Evolutionary conservation across 2,329 filamentous ascomycete genomes (phyloP), one percentile per base, ranked within the genome.

Genomic region (Parastagonospora avenae): DNA sequence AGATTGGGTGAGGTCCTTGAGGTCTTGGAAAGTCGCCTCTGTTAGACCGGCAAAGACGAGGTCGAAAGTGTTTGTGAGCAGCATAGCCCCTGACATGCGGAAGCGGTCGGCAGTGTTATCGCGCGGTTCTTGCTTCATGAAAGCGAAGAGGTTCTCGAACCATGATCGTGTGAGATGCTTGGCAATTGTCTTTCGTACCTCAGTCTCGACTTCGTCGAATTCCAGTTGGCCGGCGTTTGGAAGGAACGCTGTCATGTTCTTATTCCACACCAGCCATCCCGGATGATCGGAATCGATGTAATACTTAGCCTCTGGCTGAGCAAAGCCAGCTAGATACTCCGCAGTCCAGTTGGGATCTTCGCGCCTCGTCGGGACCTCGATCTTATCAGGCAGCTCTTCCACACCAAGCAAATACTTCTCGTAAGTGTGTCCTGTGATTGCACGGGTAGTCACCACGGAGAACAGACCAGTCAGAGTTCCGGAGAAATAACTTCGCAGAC

Each of bases 261-360:
- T 91, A 45, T 89, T 89, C 94, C 94, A 99, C 0, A 96, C 92
- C 14, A 99, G 82, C 95, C 95, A 99, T 29, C 94, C 94, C 4
- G 93, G 91, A 69, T 95, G 90, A 69, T 97, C 93, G 47, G 86
- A 84, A 68, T 99, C 94, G 39, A 97, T 86, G 70, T 92, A 95
- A 72, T 95, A 96, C 57, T 96, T 87, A 0, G 91, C 87, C 29
- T 86, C 87, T 5, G 88, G 86, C 41, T 89, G 82, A 8, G 87
- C 86, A 71, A 99, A 99, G 16, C 85, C 82, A 1, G 85, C 82
- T 0, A 99, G 79, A 67, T 91, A 96, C 19, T 87, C 83, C 47
- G 87, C 74, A 0, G 94, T 99, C 82, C 91, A 96, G 8, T 84
- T 79, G 0, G 86, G 81, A 62, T 96, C 89, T 31, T 91, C 85